These are phyloP conservation scores for Calocybe cyanea DNA, from an alignment of 768 basidiomycete species.

Conservation along the genomic window DNA sequence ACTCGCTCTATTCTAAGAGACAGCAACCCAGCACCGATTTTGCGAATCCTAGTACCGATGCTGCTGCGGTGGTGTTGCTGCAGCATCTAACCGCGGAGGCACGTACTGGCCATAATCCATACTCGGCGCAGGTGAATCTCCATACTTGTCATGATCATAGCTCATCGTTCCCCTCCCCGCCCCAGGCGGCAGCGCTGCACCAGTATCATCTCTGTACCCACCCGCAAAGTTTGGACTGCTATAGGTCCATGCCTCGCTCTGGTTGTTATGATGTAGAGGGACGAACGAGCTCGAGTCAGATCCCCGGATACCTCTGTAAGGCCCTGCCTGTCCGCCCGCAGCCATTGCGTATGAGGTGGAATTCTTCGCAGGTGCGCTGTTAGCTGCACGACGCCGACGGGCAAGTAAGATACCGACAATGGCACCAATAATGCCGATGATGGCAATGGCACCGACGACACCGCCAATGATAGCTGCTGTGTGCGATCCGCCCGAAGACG, in stretches of 20 bases:
- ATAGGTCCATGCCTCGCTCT: slow-evolving; percentile 54
- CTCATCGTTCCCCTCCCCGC: slow-evolving; percentile 23
- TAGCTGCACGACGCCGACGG: slow-evolving; percentile 46
- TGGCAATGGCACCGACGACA: slow-evolving; percentile 49
- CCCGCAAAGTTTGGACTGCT: slow-evolving; percentile 45
- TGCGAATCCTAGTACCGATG: slow-evolving; percentile 14
- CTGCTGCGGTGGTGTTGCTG: slow-evolving; percentile 5
- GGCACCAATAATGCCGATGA: slow-evolving; percentile 47
- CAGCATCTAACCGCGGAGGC: slow-evolving; percentile 20
- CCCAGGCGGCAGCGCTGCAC: no score
- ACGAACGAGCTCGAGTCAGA: slow-evolving; percentile 71
- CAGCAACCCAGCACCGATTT: no score
- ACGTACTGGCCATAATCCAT: slow-evolving; percentile 29
- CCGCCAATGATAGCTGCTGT: slow-evolving; percentile 45
- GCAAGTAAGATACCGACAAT: slow-evolving; percentile 48
- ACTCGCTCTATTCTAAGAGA: no score
- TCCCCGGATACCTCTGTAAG: slow-evolving; percentile 32
- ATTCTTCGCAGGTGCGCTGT: slow-evolving; percentile 15
- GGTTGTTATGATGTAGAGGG: slow-evolving; percentile 63
- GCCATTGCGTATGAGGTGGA: slow-evolving; percentile 24
- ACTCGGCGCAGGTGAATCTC: no score
- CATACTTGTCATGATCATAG: slow-evolving; percentile 29
- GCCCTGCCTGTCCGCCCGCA: slow-evolving; percentile 20
- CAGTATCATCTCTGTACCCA: slow-evolving; percentile 25
- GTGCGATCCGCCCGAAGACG: slow-evolving; percentile 29